Base-by-base conservation (phyloP, 2,329 filamentous ascomycete species). In the Ciborinia camelliae region DNA sequence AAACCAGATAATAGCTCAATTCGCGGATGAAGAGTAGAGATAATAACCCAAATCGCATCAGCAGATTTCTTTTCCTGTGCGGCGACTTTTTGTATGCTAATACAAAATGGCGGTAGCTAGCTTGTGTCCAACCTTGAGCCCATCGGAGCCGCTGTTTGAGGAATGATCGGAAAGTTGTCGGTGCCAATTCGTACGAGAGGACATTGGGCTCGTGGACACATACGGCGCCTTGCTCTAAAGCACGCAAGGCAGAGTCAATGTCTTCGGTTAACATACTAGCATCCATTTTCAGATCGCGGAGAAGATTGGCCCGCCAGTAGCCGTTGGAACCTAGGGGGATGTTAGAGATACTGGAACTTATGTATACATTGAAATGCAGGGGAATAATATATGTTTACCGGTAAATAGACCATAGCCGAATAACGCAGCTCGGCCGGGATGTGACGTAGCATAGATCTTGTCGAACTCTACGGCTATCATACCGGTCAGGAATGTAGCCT, bases 381-480 rank as follows among this genome's bases (percentile, higher is more conserved):
- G 9, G 12, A 1, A 10, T 23, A 23, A 15, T 5, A 14, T 39
- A 3, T 2, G 15, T 15, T 54, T 51, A 60, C 62, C 80, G 62
- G 79, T 81, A 72, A 82, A 81, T 6, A 81, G 75, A 18, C 80
- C 80, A 63, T 81, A 81, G 5, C 76, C 77, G 71, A 77, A 81
- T 75, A 81, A 78, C 6, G 77, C 75, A 12, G 79, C 76, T 12
- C 80, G 76, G 6, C 80, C 80, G 2, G 80, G 80, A 67, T 82
- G 80, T 14, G 80, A 81, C 14, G 81, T 80, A 2, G 80, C 80
- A 68, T 82, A 82, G 65, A 82, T 82, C 71, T 81, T 81, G 71
- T 82, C 80, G 64, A 82, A 82, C 67, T 82, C 80, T 41, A 81
- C 77, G 2, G 78, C 76, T 20, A 82, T 81, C 78, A 82, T 79